phyloP scores from a whole-genome alignment of 2,329 filamentous ascomycete species.

The Dactylellina haptotyla region DNA sequence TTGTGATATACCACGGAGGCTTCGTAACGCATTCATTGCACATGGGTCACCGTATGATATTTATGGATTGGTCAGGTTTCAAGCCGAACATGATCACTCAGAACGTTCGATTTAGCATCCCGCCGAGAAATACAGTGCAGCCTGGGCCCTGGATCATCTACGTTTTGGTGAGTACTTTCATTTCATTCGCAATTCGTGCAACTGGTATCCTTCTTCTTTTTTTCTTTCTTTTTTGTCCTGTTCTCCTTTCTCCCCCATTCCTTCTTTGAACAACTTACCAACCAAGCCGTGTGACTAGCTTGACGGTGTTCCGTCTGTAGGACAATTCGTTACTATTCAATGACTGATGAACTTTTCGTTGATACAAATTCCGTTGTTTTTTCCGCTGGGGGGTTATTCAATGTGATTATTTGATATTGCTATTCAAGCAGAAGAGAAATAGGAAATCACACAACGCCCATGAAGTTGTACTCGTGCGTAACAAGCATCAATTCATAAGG shows the following conservation, averaged over 20 bases:
- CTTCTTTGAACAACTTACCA: not conserved
- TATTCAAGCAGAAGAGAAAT: too few relatives aligned
- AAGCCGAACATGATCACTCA: slow-evolving; percentile 62
- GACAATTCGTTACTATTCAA: slow-evolving; percentile 64
- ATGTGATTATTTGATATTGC: not conserved
- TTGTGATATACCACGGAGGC: slow-evolving; percentile 69
- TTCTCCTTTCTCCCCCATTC: too few relatives aligned
- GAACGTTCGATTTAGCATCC: slow-evolving; percentile 67
- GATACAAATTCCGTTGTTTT: not conserved
- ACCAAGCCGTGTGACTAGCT: slow-evolving; percentile 54
- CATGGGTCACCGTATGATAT: slow-evolving; percentile 71
- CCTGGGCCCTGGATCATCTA: slow-evolving; percentile 72
- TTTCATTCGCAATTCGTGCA: not conserved
- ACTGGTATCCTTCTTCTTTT: too few relatives aligned
- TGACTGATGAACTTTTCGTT: slow-evolving; percentile 8
- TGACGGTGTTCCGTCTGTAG: slow-evolving; percentile 67
- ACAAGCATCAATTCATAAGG: too few relatives aligned
- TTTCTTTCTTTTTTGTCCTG: too few relatives aligned
- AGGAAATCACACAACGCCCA: too few relatives aligned
- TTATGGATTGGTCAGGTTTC: slow-evolving; percentile 67
- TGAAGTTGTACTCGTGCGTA: too few relatives aligned
- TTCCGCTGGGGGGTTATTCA: not conserved
- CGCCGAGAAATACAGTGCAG: slow-evolving; percentile 68
- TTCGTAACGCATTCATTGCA: slow-evolving; percentile 72
- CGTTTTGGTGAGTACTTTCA: slow-evolving; percentile 61